Evolutionary conservation across 768 basidiomycete species (phyloP).

Genomic region (Lactarius hatsudake): DNA sequence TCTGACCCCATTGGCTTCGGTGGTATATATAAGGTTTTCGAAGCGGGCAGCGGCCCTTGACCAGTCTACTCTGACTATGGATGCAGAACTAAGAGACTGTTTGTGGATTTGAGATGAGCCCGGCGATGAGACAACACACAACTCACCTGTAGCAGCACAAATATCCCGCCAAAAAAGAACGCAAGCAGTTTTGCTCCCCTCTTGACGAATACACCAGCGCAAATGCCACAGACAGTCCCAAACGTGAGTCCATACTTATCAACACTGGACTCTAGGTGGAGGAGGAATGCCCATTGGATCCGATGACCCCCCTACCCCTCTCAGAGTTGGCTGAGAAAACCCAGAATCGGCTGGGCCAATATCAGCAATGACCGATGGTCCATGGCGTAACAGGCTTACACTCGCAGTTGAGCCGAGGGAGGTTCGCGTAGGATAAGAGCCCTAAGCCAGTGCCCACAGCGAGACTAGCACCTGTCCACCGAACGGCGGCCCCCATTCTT

Average conservation of each 20-base stretch:
- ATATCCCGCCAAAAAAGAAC: constrained; percentile 85
- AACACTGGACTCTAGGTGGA: constrained; percentile 70
- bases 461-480: constrained; percentile 10
- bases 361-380: not conserved
- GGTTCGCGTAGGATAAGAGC: constrained; percentile 8
- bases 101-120: not conserved
- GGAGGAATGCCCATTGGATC: constrained; percentile 39
- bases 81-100: constrained; percentile 77
- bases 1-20: constrained; percentile 50
- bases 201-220: constrained; percentile 91
- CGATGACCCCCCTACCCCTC: not conserved
- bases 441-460: constrained; percentile 14
- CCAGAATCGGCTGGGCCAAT: not conserved
- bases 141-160: constrained; percentile 85
- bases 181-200: constrained; percentile 87
- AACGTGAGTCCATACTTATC: constrained; percentile 80
- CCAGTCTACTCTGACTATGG: constrained; percentile 83
- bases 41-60: constrained; percentile 57
- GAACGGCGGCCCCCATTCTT: not conserved
- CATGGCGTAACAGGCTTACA: constrained; percentile 1
- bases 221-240: constrained; percentile 85
- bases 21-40: constrained; percentile 69
- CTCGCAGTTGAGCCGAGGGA: constrained; percentile 20
- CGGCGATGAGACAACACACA: not conserved
- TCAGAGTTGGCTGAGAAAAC: constrained; percentile 3